These are phyloP conservation scores for Diaporthe sp. DNA, from an alignment of 2,329 filamentous ascomycete species.

Conservation along the genomic window DNA sequence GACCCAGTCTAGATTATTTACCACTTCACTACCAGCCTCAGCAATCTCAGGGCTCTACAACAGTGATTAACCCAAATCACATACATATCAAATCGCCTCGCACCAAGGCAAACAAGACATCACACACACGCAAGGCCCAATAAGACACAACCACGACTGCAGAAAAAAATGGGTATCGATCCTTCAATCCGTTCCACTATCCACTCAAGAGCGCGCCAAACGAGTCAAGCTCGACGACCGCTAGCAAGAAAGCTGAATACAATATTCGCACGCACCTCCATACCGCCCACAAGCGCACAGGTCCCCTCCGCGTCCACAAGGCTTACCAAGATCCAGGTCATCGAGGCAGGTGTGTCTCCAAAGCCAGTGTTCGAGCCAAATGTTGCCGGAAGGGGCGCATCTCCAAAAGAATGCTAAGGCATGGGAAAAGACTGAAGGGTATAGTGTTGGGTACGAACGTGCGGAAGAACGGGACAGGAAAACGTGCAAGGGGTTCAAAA, in stretches of 20 bases:
- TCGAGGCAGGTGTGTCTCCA: background rate
- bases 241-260: constrained; percentile 23
- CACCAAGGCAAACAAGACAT: background rate
- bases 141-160: background rate
- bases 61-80: background rate
- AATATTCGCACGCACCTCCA: constrained; percentile 7
- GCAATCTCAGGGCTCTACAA: background rate
- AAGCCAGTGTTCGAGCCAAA: constrained; percentile 18
- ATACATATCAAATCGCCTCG: background rate
- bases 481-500: constrained; percentile 3
- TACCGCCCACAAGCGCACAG: background rate
- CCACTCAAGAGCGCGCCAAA: constrained; percentile 12
- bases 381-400: constrained; percentile 3
- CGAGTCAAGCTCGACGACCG: constrained; percentile 11
- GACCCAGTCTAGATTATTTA: too few species aligned
- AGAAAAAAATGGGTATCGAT: constrained; percentile 27
- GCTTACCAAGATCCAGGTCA: background rate
- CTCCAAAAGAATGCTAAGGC: constrained; percentile 16
- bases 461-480: background rate
- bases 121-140: background rate
- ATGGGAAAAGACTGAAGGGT: constrained; percentile 34
- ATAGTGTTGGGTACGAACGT: constrained; percentile 12
- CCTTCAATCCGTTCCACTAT: constrained; percentile 28
- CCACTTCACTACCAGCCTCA: background rate
- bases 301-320: background rate